phyloP scores from a whole-genome alignment of 2,329 filamentous ascomycete species.

The Botrytis galanthina region DNA sequence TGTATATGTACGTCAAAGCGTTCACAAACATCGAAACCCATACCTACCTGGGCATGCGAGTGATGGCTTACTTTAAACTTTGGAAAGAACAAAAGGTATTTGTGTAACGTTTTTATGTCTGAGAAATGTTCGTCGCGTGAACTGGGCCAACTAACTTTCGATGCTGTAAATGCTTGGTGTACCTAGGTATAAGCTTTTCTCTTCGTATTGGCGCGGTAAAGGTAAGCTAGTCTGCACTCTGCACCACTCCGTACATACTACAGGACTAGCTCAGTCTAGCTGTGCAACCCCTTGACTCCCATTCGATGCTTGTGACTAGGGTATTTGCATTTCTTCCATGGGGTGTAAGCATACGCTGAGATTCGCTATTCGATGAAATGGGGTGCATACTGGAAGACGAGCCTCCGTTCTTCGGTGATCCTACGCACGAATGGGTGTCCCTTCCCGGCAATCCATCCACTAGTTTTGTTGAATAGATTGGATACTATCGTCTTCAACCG shows the following conservation, averaged over 20 bases:
- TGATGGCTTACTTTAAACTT: background rate
- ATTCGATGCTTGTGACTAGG: background rate
- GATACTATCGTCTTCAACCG: background rate
- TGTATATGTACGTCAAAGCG: background rate
- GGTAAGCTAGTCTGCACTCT: background rate
- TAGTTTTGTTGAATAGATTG: background rate
- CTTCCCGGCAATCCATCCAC: background rate
- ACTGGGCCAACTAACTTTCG: background rate
- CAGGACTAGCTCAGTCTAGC: background rate
- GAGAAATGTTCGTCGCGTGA: background rate
- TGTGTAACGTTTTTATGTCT: background rate
- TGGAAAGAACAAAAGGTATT: background rate
- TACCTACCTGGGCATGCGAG: background rate
- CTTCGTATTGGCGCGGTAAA: background rate
- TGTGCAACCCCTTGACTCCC: background rate
- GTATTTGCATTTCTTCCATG: slow-evolving; percentile 1
- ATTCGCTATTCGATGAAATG: background rate
- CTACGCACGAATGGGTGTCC: background rate
- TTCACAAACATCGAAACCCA: background rate
- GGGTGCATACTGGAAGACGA: slow-evolving; percentile 4
- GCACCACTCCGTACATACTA: background rate
- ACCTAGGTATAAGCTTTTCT: background rate
- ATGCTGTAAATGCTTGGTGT: background rate
- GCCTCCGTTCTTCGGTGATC: background rate
- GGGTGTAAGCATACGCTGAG: background rate